Percentiles rank a stretch among this genome's conserved stretches.
These are phyloP conservation scores for Termitomyces sp. DNA, from an alignment of 768 basidiomycete genomes.

Conservation along the genomic window DNA sequence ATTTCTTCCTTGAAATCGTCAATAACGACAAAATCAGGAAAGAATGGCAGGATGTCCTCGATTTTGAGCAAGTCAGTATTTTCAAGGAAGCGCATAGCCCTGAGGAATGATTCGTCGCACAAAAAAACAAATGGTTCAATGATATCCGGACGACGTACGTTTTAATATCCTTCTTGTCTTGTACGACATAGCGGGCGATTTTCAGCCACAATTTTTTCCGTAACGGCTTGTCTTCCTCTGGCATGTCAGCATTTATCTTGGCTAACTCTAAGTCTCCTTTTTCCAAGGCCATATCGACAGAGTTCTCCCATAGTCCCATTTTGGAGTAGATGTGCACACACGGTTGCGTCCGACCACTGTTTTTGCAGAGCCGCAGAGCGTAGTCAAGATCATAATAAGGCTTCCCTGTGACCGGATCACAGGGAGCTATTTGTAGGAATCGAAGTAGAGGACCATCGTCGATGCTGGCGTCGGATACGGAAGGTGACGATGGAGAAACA, in stretches of 20 bases:
- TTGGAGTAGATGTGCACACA: slow-evolving; percentile 97
- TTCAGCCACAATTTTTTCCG: slow-evolving; percentile 97
- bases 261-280: slow-evolving; percentile 95
- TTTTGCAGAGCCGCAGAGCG: slow-evolving; percentile 88
- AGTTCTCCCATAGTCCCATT: slow-evolving; percentile 96
- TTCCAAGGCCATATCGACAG: slow-evolving; percentile 90
- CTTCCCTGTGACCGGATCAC: slow-evolving; percentile 75
- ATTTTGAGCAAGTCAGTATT: slow-evolving; percentile 94
- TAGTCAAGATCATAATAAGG: slow-evolving; percentile 98
- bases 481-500: slow-evolving; percentile 48
- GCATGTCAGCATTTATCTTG: slow-evolving; percentile 92
- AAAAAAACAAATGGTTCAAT: background rate
- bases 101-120: slow-evolving; percentile 25
- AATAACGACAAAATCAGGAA: slow-evolving; percentile 98
- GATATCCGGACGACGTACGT: slow-evolving; percentile 54
- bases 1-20: slow-evolving; percentile 99
- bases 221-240: slow-evolving; percentile 82
- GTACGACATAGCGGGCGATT: slow-evolving; percentile 97
- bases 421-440: slow-evolving; percentile 80
- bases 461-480: slow-evolving; percentile 26
- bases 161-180: slow-evolving; percentile 97
- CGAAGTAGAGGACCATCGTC: slow-evolving; percentile 78
- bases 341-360: slow-evolving; percentile 73
- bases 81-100: slow-evolving; percentile 96
- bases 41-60: slow-evolving; percentile 98